A percentile compares a stretch with the other conserved stretches of the same genome.
Evolutionary conservation across 805 yeast genomes (phyloP).

Genomic region (Yarrowia yakushimensis): DNA sequence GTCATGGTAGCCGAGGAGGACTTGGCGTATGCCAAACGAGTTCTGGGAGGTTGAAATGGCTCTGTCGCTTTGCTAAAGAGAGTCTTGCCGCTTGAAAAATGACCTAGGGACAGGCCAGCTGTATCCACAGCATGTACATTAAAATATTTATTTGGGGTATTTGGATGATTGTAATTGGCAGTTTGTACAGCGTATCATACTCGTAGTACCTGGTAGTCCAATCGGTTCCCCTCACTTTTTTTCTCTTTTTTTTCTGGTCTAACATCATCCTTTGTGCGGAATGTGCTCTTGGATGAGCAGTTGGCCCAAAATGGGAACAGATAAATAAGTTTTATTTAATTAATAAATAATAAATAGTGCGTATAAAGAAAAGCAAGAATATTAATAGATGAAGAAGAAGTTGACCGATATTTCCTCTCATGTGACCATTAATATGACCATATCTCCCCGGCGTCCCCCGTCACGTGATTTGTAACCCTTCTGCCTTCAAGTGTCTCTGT

Average conservation of each 20-base stretch:
- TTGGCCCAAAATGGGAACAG: not conserved
- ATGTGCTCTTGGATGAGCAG: too few relatives aligned
- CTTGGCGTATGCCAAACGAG: constrained; percentile 24
- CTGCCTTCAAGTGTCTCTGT: not conserved
- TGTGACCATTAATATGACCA: not conserved
- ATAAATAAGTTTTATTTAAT: too few relatives aligned
- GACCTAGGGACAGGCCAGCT: not conserved
- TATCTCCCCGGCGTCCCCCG: too few relatives aligned
- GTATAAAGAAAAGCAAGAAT: too few relatives aligned
- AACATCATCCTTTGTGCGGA: not conserved
- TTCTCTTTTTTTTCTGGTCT: not conserved
- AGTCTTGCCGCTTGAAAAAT: not conserved
- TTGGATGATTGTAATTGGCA: not conserved
- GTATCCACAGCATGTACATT: constrained; percentile 9
- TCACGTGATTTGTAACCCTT: too few relatives aligned
- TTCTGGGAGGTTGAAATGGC: constrained; percentile 2
- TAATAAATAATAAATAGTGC: too few relatives aligned
- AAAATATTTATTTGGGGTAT: constrained; percentile 17
- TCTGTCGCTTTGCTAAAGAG: not conserved
- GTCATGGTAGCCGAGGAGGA: constrained; percentile 57
- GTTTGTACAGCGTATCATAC: not conserved
- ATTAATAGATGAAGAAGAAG: too few relatives aligned
- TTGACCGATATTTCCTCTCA: too few relatives aligned
- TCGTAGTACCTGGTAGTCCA: too few relatives aligned
- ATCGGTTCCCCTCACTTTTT: not conserved